Base-by-base conservation (phyloP, 2,329 filamentous ascomycete genomes). In the Paecilomyces variotii region DNA sequence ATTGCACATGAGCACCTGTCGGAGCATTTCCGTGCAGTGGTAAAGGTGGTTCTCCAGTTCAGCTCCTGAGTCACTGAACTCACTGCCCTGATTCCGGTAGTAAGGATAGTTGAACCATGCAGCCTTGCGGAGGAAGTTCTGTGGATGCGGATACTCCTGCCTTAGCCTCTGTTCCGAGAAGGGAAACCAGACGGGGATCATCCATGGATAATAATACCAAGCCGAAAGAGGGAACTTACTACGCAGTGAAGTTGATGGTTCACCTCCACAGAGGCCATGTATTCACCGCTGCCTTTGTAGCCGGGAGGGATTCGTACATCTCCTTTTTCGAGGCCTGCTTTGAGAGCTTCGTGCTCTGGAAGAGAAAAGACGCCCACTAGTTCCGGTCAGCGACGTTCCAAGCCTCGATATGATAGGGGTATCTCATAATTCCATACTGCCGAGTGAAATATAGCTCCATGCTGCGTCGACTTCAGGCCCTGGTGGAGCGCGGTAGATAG, bases 11-110 rank as follows among this genome's bases (percentile, higher is more conserved):
- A 65, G 25, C 24, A 59, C 59, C 51, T 64, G 60, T 3, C 63
- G 63, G 3, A 65, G 56, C 19, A 58, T 64, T 54, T 65, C 62
- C 30, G 60, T 58, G 27, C 60, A 65, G 45, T 64, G 60, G 51
- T 64, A 61, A 26, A 58, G 39, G 30, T 54, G 52, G n/a, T 50
- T 57, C 54, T 58, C 45, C 7, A 59, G 54, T 24, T 59, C 54
- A 27, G 52, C 53, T 30, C 60, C 59, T 10, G 52, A 14, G 24
- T 59, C 54, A 1, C 24, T 56, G 52, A 57, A 57, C 59, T 63
- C 57, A 32, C 55, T 32, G n/a, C 61, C 52, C 3, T 56, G 24
- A 28, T 56, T 54, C 53, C 59, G 50, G 60, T 58, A 53, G 35
- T 58, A 51, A 14, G 60, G 50, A 57, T 60, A 56, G 39, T 62